Base-by-base conservation (phyloP, 2,329 filamentous ascomycete species). In the Fusarium camptoceras region DNA sequence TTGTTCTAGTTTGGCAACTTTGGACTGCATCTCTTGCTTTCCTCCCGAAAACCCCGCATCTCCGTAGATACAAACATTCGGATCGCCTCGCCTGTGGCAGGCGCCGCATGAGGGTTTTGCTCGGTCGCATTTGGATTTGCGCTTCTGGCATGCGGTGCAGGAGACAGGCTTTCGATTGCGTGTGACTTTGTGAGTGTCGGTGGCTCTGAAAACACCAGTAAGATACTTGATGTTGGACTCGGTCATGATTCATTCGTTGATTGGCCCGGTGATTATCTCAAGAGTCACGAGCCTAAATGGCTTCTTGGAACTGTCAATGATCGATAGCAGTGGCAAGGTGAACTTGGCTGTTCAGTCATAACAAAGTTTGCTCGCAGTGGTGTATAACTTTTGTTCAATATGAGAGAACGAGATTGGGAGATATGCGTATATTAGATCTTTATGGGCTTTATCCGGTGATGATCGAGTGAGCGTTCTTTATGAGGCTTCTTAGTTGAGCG, bases 121-220 rank as follows among this genome's bases (percentile, higher is more conserved):
- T 16, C 81, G 78, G 64, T 84, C 82, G 64, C 82, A 84, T 57
- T 78, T 80, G 10, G 81, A 77, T 73, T 84, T 84, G 61, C 82
- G 81, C 22, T 73, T 74, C 64, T 83, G 82, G 60, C 82, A 84
- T 44, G 77, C 73, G 4, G 76, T 75, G 70, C 82, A 84, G 8
- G 83, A 83, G 22, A 84, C 77, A 39, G 82, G 74, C 47, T 79
- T 80, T 9, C 83, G 77, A 69, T 80, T 82, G 34, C 82, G 79
- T 72, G 77, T 80, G 60, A 79, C 75, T 39, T 78, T 76, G 42
- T 78, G 75, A 15, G 75, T 63, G 59, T 78, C 77, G 20, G 72
- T 71, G 24, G 81, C 76, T 48, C 81, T 79, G 68, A 83, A 83
- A 67, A 83, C 81, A 53, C 76, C 70, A 20, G 73, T 75, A 56